phyloP scores from a whole-genome alignment of 345 rosid species.

The Lepidium aucheri region DNA sequence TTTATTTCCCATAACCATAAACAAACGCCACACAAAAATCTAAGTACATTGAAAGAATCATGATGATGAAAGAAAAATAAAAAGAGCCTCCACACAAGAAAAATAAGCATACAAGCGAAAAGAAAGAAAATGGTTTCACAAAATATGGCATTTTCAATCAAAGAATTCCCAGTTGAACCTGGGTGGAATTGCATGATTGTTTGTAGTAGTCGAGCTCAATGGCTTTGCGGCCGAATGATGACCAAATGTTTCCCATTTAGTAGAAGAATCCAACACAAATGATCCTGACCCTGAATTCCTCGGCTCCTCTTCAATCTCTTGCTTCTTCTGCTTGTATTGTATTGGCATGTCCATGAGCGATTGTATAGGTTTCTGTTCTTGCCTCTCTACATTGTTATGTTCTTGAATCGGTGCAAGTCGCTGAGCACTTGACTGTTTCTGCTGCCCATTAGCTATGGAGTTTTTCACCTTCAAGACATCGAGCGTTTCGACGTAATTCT shows the following conservation, averaged over 20 bases:
- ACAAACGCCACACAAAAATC: conserved; percentile 35
- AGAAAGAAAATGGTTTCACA: neutral
- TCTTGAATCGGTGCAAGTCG: conserved; percentile 30
- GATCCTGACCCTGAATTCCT: conserved; percentile 42
- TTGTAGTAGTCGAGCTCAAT: conserved; percentile 30
- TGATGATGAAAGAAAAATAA: conserved; percentile 29
- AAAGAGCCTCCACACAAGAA: conserved; percentile 56
- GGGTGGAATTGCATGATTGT: conserved; percentile 38
- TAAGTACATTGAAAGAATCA: conserved; percentile 87
- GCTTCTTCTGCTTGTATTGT: conserved; percentile 30
- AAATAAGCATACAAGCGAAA: conserved; percentile 15
- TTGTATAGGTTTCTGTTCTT: conserved; percentile 33
- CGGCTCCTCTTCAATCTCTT: conserved; percentile 33
- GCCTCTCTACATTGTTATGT: conserved; percentile 20
- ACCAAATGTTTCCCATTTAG: conserved; percentile 96
- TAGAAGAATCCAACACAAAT: conserved; percentile 38
- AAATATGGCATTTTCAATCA: conserved; percentile 33
- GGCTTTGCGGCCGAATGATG: conserved; percentile 31
- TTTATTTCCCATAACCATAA: conserved; percentile 43
- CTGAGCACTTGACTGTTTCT: conserved; percentile 36
- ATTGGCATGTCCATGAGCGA: conserved; percentile 40
- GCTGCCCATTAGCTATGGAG: conserved; percentile 45
- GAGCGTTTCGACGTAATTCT: conserved; percentile 78
- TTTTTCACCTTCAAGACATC: conserved; percentile 82
- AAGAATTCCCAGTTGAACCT: conserved; percentile 93